Evolutionary conservation across 2,329 filamentous ascomycete genomes (phyloP).

Genomic region (Fusarium sp.): DNA sequence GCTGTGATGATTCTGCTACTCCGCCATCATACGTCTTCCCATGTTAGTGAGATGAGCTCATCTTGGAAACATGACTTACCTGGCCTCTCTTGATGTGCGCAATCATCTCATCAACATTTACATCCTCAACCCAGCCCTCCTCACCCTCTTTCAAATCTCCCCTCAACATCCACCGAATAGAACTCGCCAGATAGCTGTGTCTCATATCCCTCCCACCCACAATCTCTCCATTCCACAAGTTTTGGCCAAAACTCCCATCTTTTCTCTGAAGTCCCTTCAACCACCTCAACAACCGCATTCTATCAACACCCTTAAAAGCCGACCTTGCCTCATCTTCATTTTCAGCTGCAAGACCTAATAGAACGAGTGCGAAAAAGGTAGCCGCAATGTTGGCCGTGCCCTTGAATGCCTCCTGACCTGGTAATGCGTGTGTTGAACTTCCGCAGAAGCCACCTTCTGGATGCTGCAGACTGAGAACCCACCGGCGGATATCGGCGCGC

Average conservation of each 20-base stretch:
- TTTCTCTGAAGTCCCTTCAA: slow-evolving; percentile 79
- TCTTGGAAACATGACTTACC: slow-evolving; percentile 43
- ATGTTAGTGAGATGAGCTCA: slow-evolving; percentile 9
- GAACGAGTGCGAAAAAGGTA: slow-evolving; percentile 87
- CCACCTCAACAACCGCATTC: slow-evolving; percentile 78
- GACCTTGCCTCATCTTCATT: slow-evolving; percentile 55
- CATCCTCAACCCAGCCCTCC: slow-evolving; percentile 73
- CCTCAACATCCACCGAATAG: slow-evolving; percentile 84
- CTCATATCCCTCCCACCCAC: slow-evolving; percentile 86
- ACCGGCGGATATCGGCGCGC: slow-evolving; percentile 68
- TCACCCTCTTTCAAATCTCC: slow-evolving; percentile 67
- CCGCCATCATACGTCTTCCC: slow-evolving; percentile 85
- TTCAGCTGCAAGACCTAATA: slow-evolving; percentile 69
- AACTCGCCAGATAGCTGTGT: slow-evolving; percentile 87
- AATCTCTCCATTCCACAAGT: slow-evolving; percentile 71
- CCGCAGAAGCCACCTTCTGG: slow-evolving; percentile 89
- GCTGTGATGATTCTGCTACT: slow-evolving; percentile 80
- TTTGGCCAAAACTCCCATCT: slow-evolving; percentile 94
- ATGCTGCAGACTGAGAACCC: slow-evolving; percentile 90
- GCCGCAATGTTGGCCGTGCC: slow-evolving; percentile 80
- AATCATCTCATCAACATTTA: slow-evolving; percentile 79
- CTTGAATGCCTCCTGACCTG: slow-evolving; percentile 59
- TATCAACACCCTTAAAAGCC: slow-evolving; percentile 74
- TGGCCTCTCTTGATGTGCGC: slow-evolving; percentile 77
- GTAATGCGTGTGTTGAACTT: slow-evolving; percentile 74